Evolutionary conservation across 1,284 basidiomycete genomes (phyloP), one percentile per base, ranked within the genome.

Genomic region (Malassezia furfur): DNA sequence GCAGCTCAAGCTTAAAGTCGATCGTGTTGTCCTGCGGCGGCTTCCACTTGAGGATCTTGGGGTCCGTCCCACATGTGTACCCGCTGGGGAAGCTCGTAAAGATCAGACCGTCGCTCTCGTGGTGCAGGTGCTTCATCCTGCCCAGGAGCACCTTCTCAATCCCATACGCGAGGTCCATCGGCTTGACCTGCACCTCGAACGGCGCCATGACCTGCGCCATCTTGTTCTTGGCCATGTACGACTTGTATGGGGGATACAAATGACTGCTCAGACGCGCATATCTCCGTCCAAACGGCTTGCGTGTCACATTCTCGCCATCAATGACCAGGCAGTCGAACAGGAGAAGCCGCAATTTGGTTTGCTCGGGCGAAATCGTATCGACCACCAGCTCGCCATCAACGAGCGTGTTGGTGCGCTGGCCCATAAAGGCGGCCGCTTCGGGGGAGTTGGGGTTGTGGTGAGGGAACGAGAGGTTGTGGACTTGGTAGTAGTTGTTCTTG

Each of bases 1-100:
- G 84, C 17, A 99, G 80, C 50, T 91, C 81, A 12, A 98, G 84
- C 73, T 89, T 89, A 79, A 98, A 98, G 76, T 99, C 94, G 70
- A 98, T 87, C 3, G 90, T 91, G 76, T 99, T 99, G 71, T 98
- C 94, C 2, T 86, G 87, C 3, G 94, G 91, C 1, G 93, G 91
- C 76, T 99, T 99, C 94, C 94, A 99, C 76, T 99, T 99, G 55
- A 74, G 65, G 36, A 98, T 91, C 62, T 89, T 88, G 6, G 78
- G 76, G 72, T 98, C 93, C 10, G 94, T 98, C 0, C 88, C 93
- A n/a, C 86, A 80, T 3, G 82, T 79, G 67, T 98, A 98, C 0
- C 83, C 83, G 5, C 87, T 83, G 70, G 83, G 86, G 9, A 87
- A 86, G 68, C 88, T 87, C 0, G 94, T 98, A 72, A 96, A 99